Evolutionary conservation across 1,139 yeast genomes (phyloP).

Genomic region (Diutina ranongensis): DNA sequence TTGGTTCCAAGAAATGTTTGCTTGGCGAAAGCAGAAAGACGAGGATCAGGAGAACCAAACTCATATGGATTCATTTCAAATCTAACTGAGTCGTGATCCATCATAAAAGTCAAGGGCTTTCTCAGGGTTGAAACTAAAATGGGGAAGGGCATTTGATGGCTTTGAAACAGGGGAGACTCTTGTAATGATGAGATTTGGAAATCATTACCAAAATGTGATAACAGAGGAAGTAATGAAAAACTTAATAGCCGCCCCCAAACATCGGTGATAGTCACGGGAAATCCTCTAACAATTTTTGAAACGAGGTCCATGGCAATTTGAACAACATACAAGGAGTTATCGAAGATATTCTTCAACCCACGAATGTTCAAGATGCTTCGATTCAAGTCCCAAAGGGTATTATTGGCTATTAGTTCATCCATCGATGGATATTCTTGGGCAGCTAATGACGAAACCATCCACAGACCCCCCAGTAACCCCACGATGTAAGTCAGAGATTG

Average conservation of each 20-base stretch:
- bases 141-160: slow-evolving; percentile 31
- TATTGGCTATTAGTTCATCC: background rate
- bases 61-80: slow-evolving; percentile 59
- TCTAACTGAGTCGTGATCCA: slow-evolving; percentile 27
- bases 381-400: slow-evolving; percentile 3
- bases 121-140: slow-evolving; percentile 30
- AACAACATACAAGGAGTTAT: background rate
- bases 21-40: slow-evolving; percentile 40
- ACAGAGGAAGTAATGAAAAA: slow-evolving; percentile 56
- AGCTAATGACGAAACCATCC: slow-evolving; percentile 73
- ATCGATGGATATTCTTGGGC: slow-evolving; percentile 42
- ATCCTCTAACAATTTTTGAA: background rate
- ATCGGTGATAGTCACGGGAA: slow-evolving; percentile 42
- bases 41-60: slow-evolving; percentile 57
- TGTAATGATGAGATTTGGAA: background rate
- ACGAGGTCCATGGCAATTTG: background rate
- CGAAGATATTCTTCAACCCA: background rate
- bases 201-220: slow-evolving; percentile 15
- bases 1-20: slow-evolving; percentile 42
- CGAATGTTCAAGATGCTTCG: background rate
- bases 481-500: slow-evolving; percentile 64
- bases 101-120: slow-evolving; percentile 21
- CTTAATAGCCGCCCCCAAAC: slow-evolving; percentile 56
- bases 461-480: slow-evolving; percentile 80
- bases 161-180: slow-evolving; percentile 6